These are phyloP conservation scores for Daldinia eschscholtzii DNA, from an alignment of 2,329 filamentous ascomycete species.

Conservation along the genomic window DNA sequence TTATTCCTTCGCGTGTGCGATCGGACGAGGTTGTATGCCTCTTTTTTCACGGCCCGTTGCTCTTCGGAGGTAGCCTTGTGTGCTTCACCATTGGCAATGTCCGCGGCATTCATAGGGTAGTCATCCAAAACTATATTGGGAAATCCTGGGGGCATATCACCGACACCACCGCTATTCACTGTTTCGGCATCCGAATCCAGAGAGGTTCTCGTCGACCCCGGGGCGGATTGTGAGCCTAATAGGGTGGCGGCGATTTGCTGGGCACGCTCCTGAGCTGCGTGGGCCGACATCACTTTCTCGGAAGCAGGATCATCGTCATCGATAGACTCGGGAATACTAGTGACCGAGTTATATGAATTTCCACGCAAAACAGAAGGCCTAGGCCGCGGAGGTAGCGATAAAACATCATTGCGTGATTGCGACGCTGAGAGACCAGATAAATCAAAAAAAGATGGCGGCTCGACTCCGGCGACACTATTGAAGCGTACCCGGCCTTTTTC, in stretches of 20 bases:
- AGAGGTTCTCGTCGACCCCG: constrained; percentile 54
- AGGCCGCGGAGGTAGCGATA: constrained; percentile 48
- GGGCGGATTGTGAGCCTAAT: constrained; percentile 54
- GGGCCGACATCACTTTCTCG: constrained; percentile 53
- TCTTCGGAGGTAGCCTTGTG: constrained; percentile 43
- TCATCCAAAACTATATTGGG: constrained; percentile 53
- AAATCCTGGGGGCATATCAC: constrained; percentile 45
- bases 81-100: constrained; percentile 30
- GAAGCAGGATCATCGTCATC: constrained; percentile 45
- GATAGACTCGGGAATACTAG: constrained; percentile 49
- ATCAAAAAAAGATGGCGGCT: constrained; percentile 47
- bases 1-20: constrained; percentile 55
- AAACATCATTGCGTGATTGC: constrained; percentile 30
- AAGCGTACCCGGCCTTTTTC: constrained; percentile 64
- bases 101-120: constrained; percentile 42
- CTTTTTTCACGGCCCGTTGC: constrained; percentile 51
- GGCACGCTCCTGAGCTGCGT: constrained; percentile 60
- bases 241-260: constrained; percentile 58
- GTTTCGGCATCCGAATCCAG: constrained; percentile 55
- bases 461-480: constrained; percentile 59
- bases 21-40: constrained; percentile 59
- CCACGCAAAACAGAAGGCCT: constrained; percentile 60
- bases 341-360: constrained; percentile 57
- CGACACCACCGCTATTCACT: constrained; percentile 47
- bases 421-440: constrained; percentile 29